Base-by-base conservation (phyloP, 2,329 filamentous ascomycete species). In the Claviceps maximensis region DNA sequence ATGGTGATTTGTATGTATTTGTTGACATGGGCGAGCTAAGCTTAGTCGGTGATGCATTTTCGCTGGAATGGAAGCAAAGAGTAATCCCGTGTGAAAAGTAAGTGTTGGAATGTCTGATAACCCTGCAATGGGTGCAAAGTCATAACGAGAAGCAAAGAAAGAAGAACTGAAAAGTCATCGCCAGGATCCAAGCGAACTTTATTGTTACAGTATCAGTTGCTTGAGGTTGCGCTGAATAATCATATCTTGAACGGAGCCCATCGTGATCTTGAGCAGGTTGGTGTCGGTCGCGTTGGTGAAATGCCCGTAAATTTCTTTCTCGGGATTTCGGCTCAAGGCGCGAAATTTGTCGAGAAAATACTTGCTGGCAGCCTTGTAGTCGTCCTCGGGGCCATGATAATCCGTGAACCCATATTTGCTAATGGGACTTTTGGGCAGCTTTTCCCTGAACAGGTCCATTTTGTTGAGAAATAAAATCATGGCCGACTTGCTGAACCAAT, bases 401-500 rank as follows among this genome's bases (percentile, higher is more conserved):
- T 91, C 87, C 44, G 85, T 85, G 69, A 90, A 90, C 55, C 80
- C 80, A 63, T 88, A 83, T 52, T 82, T 79, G 54, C 79, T 81
- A 59, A 91, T 85, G 3, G 86, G 83, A 58, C 83, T 87, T 53
- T 77, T 73, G 2, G 75, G 69, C 38, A 91, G 74, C 72, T 91
- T 91, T 62, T 84, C 81, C 66, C 81, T 85, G 76, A 91, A 91
- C 13, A 90, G 74, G 68, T 91, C 87, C 72, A 90, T 89, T 73
- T 91, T 91, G 76, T 90, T 91, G 55, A 91, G 76, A 71, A 91
- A 91, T 50, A 91, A 78, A 59, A 91, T 90, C 55, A 90, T 83
- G 1, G 86, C 82, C 42, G 87, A 89, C 60, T 85, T 84, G 61
- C 83, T 82, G 70, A 91, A 91, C 87, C 87, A 91, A 65, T 89